A percentile compares a stretch with the other conserved stretches of the same genome.
Conservation (phyloP, 805 yeast genomes). For the Metschnikowia colocasiae region DNA sequence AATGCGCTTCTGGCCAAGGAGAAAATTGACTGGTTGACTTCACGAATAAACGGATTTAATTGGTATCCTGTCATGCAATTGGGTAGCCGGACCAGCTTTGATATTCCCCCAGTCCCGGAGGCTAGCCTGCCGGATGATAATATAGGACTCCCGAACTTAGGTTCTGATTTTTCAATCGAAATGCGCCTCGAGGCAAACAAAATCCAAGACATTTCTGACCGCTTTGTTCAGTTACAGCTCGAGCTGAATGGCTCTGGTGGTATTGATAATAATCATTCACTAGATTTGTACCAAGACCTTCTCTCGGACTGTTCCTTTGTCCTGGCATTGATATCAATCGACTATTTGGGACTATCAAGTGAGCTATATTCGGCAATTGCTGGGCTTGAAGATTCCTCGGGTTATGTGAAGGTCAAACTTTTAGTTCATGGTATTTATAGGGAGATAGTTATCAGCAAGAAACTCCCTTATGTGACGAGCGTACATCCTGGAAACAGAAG, state of each 20-base stretch:
- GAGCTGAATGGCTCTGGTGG: not conserved
- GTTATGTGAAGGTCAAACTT: slow-evolving; percentile 33
- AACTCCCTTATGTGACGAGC: slow-evolving; percentile 36
- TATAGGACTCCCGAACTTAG: slow-evolving; percentile 6
- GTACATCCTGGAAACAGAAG: slow-evolving; percentile 18
- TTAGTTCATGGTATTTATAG: slow-evolving; percentile 53
- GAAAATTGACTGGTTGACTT: slow-evolving; percentile 17
- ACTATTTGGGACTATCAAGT: slow-evolving; percentile 17
- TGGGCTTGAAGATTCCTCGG: slow-evolving; percentile 21
- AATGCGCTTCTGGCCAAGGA: slow-evolving; percentile 15
- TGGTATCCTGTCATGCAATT: slow-evolving; percentile 16
- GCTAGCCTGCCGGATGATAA: slow-evolving; percentile 1
- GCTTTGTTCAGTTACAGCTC: not conserved
- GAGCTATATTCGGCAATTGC: slow-evolving; percentile 18
- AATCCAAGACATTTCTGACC: not conserved
- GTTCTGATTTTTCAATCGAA: not conserved
- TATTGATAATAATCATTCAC: not conserved
- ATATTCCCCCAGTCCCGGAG: slow-evolving; percentile 8
- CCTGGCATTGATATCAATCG: slow-evolving; percentile 56
- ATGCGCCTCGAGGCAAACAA: not conserved
- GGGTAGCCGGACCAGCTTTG: slow-evolving; percentile 5
- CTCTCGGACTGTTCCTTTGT: slow-evolving; percentile 75
- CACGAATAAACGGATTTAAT: slow-evolving; percentile 13
- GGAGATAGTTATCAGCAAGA: slow-evolving; percentile 44
- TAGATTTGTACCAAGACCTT: slow-evolving; percentile 43